Evolutionary conservation across 2,329 filamentous ascomycete genomes (phyloP).

Genomic region (Paracoccidioides brasiliensis): DNA sequence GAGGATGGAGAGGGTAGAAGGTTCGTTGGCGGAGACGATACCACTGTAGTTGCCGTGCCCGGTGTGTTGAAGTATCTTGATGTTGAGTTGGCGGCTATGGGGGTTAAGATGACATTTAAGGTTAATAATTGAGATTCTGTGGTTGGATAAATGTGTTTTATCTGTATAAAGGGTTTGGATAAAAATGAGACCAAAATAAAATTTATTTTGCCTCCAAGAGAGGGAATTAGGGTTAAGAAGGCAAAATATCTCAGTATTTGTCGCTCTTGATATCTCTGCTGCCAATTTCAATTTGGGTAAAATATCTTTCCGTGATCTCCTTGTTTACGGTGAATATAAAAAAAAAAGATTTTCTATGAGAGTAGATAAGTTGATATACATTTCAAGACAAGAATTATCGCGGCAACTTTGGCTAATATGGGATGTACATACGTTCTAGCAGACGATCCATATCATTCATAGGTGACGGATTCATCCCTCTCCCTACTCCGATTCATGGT

Average conservation of each 20-base stretch:
- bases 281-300: background rate
- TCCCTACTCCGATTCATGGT: no score
- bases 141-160: background rate
- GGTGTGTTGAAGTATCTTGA: slow-evolving; percentile 88
- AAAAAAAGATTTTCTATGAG: no score
- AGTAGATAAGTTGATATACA: no score
- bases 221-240: background rate
- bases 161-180: background rate
- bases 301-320: background rate
- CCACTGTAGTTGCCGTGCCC: slow-evolving; percentile 81
- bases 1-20: slow-evolving; percentile 76
- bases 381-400: no score
- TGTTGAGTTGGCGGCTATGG: slow-evolving; percentile 92
- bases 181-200: background rate
- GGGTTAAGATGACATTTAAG: slow-evolving; percentile 84
- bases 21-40: slow-evolving; percentile 81
- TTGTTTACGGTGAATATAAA: background rate
- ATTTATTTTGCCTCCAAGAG: background rate
- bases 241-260: background rate
- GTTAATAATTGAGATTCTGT: slow-evolving; percentile 38
- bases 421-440: no score
- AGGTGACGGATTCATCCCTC: no score
- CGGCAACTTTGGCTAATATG: no score
- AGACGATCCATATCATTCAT: no score
- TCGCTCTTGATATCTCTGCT: background rate